phyloP scores from a whole-genome alignment of 1,284 basidiomycete species.

The Apiotrichum brassicae region DNA sequence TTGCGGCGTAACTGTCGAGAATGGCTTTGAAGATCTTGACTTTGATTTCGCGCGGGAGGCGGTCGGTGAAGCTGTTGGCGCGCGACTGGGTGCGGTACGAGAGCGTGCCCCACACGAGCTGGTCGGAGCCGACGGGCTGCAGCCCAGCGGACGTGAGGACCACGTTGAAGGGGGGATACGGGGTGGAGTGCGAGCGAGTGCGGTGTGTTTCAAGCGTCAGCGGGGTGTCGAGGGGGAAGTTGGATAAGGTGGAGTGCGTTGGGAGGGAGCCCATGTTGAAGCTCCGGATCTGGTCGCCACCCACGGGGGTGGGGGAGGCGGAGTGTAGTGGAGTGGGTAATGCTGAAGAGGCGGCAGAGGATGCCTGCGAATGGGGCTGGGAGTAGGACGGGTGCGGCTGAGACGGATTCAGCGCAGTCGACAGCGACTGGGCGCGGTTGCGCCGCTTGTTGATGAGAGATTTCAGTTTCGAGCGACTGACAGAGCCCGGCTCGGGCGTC shows the following conservation, averaged over 20 bases:
- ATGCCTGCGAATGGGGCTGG: background rate
- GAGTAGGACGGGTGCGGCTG: background rate
- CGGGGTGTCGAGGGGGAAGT: background rate
- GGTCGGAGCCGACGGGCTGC: slow-evolving; percentile 10
- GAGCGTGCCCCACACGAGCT: slow-evolving; percentile 21
- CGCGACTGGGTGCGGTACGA: slow-evolving; percentile 9
- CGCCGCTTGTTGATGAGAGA: background rate
- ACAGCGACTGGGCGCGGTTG: background rate
- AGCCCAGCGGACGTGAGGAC: slow-evolving; percentile 12
- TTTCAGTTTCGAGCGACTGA: background rate
- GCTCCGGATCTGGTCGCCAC: no score
- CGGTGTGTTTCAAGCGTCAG: no score
- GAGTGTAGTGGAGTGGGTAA: background rate
- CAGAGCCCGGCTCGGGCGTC: no score
- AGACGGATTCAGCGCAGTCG: background rate
- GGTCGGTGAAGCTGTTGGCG: slow-evolving; percentile 41
- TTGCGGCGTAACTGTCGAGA: slow-evolving; percentile 50
- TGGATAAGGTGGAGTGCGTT: no score
- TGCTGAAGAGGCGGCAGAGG: background rate
- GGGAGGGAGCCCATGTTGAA: no score
- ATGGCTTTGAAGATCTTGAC: slow-evolving; percentile 55
- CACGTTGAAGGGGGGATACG: slow-evolving; percentile 9
- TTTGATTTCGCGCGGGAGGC: slow-evolving; percentile 67
- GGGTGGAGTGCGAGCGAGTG: background rate
- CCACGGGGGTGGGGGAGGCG: no score